These are phyloP conservation scores for Holtermannia corniformis DNA, from an alignment of 768 basidiomycete genomes.

Conservation along the genomic window DNA sequence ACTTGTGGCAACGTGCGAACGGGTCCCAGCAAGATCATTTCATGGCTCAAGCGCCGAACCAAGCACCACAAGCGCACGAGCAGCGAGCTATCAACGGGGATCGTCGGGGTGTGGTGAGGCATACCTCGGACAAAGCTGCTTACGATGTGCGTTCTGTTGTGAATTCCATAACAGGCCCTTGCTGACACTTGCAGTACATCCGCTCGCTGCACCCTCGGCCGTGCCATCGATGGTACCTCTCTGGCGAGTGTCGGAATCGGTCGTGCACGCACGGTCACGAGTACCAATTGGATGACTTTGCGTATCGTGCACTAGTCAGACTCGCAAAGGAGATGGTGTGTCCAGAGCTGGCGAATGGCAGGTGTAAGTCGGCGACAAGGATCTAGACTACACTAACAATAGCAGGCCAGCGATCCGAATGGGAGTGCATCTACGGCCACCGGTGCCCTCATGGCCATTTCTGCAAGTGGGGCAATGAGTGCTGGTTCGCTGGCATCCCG, in stretches of 20 bases:
- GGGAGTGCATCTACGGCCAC: neutral
- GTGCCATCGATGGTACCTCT: neutral
- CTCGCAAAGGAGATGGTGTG: neutral
- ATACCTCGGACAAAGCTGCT: too few relatives aligned
- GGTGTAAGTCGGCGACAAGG: neutral
- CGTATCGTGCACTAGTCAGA: neutral
- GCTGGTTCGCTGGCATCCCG: neutral
- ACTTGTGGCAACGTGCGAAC: too few relatives aligned
- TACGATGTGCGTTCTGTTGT: too few relatives aligned
- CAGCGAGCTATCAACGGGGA: too few relatives aligned
- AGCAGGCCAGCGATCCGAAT: neutral
- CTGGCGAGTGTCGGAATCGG: neutral
- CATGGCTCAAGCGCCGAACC: too few relatives aligned
- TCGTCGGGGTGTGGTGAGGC: too few relatives aligned
- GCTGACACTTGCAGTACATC: too few relatives aligned
- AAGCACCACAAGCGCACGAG: too few relatives aligned
- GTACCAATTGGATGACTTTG: neutral
- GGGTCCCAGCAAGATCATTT: too few relatives aligned
- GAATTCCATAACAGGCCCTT: too few relatives aligned
- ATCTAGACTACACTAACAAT: neutral
- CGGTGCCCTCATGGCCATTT: neutral
- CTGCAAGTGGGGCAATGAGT: neutral
- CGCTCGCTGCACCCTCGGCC: neutral
- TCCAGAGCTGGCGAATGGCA: neutral
- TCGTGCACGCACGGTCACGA: neutral